phyloP scores from a whole-genome alignment of 2,329 filamentous ascomycete genomes.

The Orbilia quercus region DNA sequence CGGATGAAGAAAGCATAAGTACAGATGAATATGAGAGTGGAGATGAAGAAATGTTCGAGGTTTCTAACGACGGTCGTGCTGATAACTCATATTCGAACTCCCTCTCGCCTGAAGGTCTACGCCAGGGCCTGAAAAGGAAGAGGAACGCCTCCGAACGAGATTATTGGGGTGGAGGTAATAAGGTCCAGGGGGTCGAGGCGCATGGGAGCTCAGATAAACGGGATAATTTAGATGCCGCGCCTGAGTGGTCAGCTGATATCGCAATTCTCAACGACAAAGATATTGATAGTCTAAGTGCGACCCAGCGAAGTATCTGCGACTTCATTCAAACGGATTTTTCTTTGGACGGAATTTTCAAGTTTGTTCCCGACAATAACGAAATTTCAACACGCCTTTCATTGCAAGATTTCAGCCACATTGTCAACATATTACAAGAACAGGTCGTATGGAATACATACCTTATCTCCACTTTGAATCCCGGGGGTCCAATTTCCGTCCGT shows the following conservation, averaged over 20 bases:
- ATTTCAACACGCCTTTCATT: conserved; percentile 36
- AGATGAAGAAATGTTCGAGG: conserved; percentile 52
- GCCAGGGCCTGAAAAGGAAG: conserved; percentile 49
- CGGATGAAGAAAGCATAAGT: conserved; percentile 44
- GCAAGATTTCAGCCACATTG: conserved; percentile 45
- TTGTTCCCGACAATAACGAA: conserved; percentile 47
- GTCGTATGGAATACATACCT: conserved; percentile 53
- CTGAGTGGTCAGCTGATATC: conserved; percentile 48
- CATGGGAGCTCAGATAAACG: conserved; percentile 19
- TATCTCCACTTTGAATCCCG: conserved; percentile 30
- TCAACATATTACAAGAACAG: conserved; percentile 42
- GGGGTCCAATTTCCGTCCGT: conserved; percentile 22
- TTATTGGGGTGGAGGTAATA: conserved; percentile 45
- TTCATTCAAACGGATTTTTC: conserved; percentile 29
- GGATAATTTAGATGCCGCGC: conserved; percentile 27
- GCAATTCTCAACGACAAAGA: conserved; percentile 43
- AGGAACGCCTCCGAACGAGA: conserved; percentile 32
- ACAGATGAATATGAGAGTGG: conserved; percentile 52
- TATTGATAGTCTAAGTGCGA: conserved; percentile 37
- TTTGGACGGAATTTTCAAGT: conserved; percentile 40
- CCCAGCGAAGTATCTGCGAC: conserved; percentile 40
- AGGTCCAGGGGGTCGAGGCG: conserved; percentile 38
- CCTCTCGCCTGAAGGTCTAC: conserved; percentile 44
- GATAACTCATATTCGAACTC: conserved; percentile 51
- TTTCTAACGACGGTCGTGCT: conserved; percentile 31